Conservation (phyloP, 1,284 basidiomycete genomes). For the Austroboletus olivaceoglutinosus region DNA sequence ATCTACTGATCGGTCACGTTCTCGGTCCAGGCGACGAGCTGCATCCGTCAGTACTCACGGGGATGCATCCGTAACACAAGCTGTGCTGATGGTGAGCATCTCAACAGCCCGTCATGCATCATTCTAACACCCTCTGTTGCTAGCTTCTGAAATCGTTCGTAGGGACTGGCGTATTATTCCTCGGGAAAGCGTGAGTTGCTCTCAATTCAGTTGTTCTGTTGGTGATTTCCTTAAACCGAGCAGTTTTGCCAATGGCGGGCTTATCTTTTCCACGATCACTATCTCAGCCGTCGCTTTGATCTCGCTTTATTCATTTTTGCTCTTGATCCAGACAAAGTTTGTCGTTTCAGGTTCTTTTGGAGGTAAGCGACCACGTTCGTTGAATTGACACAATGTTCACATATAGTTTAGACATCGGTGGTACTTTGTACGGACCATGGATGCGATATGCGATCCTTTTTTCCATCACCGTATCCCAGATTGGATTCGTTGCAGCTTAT, state of each 20-base stretch:
- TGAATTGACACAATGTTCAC: conserved; percentile 2
- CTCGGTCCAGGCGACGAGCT: conserved; percentile 56
- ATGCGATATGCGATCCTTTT: conserved; percentile 89
- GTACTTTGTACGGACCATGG: conserved; percentile 86
- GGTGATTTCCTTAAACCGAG: conserved; percentile 9
- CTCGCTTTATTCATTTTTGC: conserved; percentile 92
- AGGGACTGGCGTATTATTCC: conserved; percentile 94
- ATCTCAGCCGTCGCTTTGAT: conserved; percentile 83
- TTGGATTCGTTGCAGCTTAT: conserved; percentile 88
- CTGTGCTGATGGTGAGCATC: conserved; percentile 78
- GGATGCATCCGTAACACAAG: conserved; percentile 85
- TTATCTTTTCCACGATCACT: conserved; percentile 84
- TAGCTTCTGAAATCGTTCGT: conserved; percentile 94
- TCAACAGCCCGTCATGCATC: conserved; percentile 6
- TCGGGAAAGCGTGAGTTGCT: conserved; percentile 77
- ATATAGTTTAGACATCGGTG: conserved; percentile 80
- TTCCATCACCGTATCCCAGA: conserved; percentile 88
- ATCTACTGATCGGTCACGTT: conserved; percentile 31
- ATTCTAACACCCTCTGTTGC: conserved; percentile 5
- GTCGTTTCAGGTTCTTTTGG: conserved; percentile 93
- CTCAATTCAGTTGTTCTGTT: background rate
- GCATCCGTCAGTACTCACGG: conserved; percentile 62
- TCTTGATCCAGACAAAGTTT: conserved; percentile 87
- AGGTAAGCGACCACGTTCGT: conserved; percentile 45
- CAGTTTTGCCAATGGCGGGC: conserved; percentile 93